A percentile compares a stretch with the other conserved stretches of the same genome.
Conservation (phyloP, 2,329 filamentous ascomycete species). For the Diaporthe australafricana region DNA sequence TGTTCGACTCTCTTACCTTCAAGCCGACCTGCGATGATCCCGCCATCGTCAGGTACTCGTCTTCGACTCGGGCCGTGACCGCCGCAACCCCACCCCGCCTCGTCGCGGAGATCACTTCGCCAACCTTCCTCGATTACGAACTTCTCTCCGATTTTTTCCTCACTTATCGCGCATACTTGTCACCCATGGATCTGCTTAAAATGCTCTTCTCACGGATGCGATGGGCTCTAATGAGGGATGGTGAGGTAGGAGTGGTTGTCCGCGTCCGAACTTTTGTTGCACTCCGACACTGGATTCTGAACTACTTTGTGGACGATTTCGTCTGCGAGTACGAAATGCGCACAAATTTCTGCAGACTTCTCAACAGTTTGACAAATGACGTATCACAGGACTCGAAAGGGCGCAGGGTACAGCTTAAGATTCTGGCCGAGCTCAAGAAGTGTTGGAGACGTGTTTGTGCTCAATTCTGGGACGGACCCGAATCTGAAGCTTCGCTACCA, state of each 20-base stretch:
- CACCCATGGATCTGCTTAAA: slow-evolving; percentile 79
- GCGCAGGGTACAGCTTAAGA: slow-evolving; percentile 77
- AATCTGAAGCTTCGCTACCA: slow-evolving; percentile 71
- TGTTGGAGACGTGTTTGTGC: slow-evolving; percentile 95
- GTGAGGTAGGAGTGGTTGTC: slow-evolving; percentile 93
- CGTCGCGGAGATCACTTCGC: slow-evolving; percentile 95
- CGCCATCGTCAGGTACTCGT: slow-evolving; percentile 84
- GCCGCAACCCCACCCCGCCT: slow-evolving; percentile 92
- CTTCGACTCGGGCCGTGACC: slow-evolving; percentile 77
- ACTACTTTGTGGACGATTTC: slow-evolving; percentile 98
- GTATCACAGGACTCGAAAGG: slow-evolving; percentile 57
- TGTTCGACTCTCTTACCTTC: slow-evolving; percentile 85
- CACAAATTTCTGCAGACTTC: slow-evolving; percentile 80
- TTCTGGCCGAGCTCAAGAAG: slow-evolving; percentile 93
- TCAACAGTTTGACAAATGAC: slow-evolving; percentile 76
- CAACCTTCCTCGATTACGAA: slow-evolving; percentile 96
- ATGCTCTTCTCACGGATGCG: slow-evolving; percentile 87
- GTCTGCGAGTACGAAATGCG: slow-evolving; percentile 80
- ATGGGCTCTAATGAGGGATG: slow-evolving; percentile 84
- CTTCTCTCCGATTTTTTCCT: slow-evolving; percentile 98
- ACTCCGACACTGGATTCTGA: slow-evolving; percentile 95
- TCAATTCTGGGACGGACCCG: slow-evolving; percentile 85
- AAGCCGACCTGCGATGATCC: slow-evolving; percentile 84
- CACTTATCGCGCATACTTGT: slow-evolving; percentile 90
- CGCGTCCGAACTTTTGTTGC: slow-evolving; percentile 96